Percentiles rank a stretch among this genome's conserved stretches.
These are phyloP conservation scores for Fraxinus baroniana DNA, from an alignment of 305 asterid genomes.

Conservation along the genomic window DNA sequence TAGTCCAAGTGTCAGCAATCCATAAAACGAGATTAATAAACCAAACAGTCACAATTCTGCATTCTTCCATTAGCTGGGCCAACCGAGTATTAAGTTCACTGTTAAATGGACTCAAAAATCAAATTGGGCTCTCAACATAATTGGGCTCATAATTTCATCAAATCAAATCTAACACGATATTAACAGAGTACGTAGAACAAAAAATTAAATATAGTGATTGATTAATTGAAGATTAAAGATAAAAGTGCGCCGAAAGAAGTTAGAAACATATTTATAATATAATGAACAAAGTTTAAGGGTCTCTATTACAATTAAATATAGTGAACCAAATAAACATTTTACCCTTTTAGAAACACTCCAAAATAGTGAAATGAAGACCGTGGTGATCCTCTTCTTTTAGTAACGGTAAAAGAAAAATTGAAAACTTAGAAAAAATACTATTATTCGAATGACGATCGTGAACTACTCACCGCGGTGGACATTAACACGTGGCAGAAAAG, in stretches of 20 bases:
- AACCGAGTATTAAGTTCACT: no score
- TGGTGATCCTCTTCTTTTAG: background rate
- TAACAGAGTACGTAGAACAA: background rate
- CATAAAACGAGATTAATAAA: no score
- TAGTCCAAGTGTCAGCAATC: no score
- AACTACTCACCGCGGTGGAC: slow-evolving; percentile 6
- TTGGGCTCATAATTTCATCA: no score
- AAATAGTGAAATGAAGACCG: background rate
- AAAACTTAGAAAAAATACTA: background rate
- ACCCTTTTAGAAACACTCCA: background rate
- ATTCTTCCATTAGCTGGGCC: no score
- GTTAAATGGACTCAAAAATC: no score
- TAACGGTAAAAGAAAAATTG: background rate
- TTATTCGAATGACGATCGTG: slow-evolving; percentile 16
- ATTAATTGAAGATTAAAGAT: background rate
- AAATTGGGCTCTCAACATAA: no score
- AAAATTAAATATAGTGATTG: background rate
- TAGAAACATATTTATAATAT: background rate
- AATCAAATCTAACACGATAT: no score
- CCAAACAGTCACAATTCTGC: no score
- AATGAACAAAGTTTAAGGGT: background rate
- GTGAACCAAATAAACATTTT: background rate
- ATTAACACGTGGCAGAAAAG: slow-evolving; percentile 6
- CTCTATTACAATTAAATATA: background rate
- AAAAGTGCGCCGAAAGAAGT: background rate